A percentile compares a stretch with the other conserved stretches of the same genome.
Conservation (phyloP, 2,329 filamentous ascomycete species). For the Microsporum audouinii region DNA sequence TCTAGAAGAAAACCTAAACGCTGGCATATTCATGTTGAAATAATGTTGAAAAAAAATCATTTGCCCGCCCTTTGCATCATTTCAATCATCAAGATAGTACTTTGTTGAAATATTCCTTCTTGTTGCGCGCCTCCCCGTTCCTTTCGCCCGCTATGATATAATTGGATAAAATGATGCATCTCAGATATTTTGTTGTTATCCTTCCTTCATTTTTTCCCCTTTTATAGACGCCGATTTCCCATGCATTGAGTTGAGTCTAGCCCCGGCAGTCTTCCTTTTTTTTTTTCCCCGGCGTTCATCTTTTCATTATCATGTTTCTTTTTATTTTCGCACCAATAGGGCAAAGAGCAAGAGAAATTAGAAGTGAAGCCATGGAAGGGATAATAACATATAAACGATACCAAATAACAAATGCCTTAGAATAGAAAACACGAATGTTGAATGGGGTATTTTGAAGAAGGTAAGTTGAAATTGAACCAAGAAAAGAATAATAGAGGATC, state of each 20-base stretch:
- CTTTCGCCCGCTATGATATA: slow-evolving; percentile 3
- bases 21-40: slow-evolving; percentile 5
- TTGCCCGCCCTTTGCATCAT: slow-evolving; percentile 1
- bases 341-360: neutral
- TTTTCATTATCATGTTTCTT: neutral
- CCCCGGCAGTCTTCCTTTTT: neutral
- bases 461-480: slow-evolving; percentile 3
- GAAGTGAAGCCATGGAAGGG: neutral
- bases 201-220: neutral
- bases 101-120: slow-evolving; percentile 5
- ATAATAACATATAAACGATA: neutral
- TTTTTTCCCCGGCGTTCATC: neutral
- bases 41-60: slow-evolving; percentile 1
- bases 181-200: neutral
- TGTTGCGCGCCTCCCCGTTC: neutral
- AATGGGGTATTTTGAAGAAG: slow-evolving; percentile 3
- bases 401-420: neutral
- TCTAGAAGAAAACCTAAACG: neutral
- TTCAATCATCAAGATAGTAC: slow-evolving; percentile 4
- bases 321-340: neutral
- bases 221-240: slow-evolving; percentile 2
- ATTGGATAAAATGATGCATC: slow-evolving; percentile 1
- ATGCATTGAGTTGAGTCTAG: slow-evolving; percentile 5
- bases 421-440: slow-evolving; percentile 4
- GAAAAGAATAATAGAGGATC: neutral